Percentiles rank a stretch among this genome's conserved stretches.
Evolutionary conservation across 768 basidiomycete genomes (phyloP).

Genomic region (Naganishia kalamii): DNA sequence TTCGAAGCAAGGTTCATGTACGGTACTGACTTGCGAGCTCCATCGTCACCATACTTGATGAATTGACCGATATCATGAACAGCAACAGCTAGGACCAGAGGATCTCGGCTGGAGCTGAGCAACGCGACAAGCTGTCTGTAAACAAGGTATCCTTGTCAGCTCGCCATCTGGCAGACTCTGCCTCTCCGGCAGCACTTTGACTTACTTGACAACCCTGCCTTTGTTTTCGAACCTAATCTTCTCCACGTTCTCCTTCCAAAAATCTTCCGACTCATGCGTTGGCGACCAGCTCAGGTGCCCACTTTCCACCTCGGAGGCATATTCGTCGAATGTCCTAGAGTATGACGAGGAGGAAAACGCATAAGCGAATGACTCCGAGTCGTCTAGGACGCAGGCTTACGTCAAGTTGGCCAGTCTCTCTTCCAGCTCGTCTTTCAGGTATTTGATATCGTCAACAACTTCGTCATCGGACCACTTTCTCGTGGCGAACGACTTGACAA

Average conservation of each 20-base stretch:
- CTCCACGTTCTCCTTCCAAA: conserved; percentile 92
- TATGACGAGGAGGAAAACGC: neutral
- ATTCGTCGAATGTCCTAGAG: conserved; percentile 88
- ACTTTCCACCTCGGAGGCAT: conserved; percentile 77
- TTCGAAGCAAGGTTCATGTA: neutral
- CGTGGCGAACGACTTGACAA: conserved; percentile 70
- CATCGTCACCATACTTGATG: conserved; percentile 74
- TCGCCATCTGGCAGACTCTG: neutral
- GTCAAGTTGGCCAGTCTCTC: conserved; percentile 80
- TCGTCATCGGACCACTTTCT: conserved; percentile 96
- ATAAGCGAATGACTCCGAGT: neutral
- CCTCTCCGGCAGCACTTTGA: neutral
- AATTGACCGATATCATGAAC: conserved; percentile 91
- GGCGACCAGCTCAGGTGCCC: conserved; percentile 94
- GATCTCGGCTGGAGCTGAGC: conserved; percentile 63
- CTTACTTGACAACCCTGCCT: conserved; percentile 74
- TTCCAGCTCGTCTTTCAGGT: conserved; percentile 77
- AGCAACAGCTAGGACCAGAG: conserved; percentile 79
- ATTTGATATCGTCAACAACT: conserved; percentile 82
- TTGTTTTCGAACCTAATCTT: conserved; percentile 77
- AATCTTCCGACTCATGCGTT: conserved; percentile 90
- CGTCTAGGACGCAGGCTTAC: conserved; percentile 51
- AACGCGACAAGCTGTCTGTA: conserved; percentile 67
- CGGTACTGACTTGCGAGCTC: conserved; percentile 74
- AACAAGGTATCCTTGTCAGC: neutral